Percentiles rank a stretch among this genome's conserved stretches.
phyloP scores from a whole-genome alignment of 192 early-diverging fungal species.

The Mortierella hygrophila region DNA sequence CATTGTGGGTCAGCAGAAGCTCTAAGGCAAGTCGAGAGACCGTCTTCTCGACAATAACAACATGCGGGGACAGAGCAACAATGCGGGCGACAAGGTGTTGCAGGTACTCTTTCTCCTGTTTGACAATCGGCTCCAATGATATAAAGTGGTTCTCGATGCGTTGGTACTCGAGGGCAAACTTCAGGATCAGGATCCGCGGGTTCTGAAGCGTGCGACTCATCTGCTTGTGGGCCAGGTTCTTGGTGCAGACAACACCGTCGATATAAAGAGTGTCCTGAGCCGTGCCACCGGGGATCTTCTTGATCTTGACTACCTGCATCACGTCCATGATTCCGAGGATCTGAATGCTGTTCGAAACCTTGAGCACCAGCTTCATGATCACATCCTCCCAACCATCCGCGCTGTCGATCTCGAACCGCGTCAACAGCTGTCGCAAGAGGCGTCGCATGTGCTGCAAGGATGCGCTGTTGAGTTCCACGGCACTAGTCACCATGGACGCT shows the following conservation, averaged over 20 bases:
- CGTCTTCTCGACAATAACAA: constrained; percentile 86
- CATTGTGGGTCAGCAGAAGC: constrained; percentile 79
- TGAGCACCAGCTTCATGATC: constrained; percentile 77
- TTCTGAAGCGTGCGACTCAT: constrained; percentile 79
- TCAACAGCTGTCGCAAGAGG: constrained; percentile 79
- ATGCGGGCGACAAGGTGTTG: constrained; percentile 85
- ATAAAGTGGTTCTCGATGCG: constrained; percentile 80
- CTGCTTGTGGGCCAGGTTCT: constrained; percentile 90
- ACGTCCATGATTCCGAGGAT: constrained; percentile 75
- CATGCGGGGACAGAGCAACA: constrained; percentile 76
- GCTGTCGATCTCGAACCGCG: constrained; percentile 70
- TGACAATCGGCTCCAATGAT: constrained; percentile 83
- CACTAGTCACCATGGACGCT: constrained; percentile 40
- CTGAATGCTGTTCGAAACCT: constrained; percentile 81
- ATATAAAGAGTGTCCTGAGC: constrained; percentile 88
- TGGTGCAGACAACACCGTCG: constrained; percentile 93
- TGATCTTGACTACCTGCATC: constrained; percentile 93
- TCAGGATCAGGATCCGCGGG: constrained; percentile 89
- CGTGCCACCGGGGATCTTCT: constrained; percentile 91
- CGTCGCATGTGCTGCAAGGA: constrained; percentile 76
- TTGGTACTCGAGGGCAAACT: constrained; percentile 89
- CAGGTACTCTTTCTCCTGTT: constrained; percentile 88
- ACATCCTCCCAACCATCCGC: constrained; percentile 76
- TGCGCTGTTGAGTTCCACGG: constrained; percentile 70
- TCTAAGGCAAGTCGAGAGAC: constrained; percentile 91